These are phyloP conservation scores for Aureobasidium sp. DNA, from an alignment of 2,329 filamentous ascomycete species.

Conservation along the genomic window DNA sequence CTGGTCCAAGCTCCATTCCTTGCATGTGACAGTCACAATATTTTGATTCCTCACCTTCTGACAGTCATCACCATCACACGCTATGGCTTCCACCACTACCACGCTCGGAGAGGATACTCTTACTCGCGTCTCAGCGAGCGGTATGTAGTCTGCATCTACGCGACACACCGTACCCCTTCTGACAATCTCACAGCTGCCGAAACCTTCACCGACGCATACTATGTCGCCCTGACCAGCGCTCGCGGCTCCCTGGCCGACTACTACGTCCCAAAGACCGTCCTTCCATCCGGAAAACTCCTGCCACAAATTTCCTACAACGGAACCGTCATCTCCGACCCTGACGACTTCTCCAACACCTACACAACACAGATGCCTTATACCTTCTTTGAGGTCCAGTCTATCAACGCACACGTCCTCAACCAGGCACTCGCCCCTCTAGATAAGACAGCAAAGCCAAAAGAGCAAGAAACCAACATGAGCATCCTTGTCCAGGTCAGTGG, in stretches of 20 bases:
- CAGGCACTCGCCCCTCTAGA: constrained; percentile 45
- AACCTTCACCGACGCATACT: constrained; percentile 65
- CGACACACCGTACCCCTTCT: neutral
- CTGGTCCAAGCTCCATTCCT: constrained; percentile 7
- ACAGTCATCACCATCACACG: neutral
- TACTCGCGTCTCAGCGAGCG: constrained; percentile 14
- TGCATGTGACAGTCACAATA: constrained; percentile 4
- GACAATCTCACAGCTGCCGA: constrained; percentile 46
- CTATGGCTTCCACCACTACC: neutral
- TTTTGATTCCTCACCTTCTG: neutral
- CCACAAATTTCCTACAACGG: constrained; percentile 76
- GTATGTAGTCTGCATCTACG: neutral
- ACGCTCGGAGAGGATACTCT: constrained; percentile 11
- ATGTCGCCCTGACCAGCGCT: constrained; percentile 58
- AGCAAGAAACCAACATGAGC: constrained; percentile 52
- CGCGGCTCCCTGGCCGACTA: constrained; percentile 53
- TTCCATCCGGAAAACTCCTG: constrained; percentile 43
- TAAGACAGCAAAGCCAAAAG: constrained; percentile 27
- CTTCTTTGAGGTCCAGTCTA: constrained; percentile 64
- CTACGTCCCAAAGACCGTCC: constrained; percentile 55
- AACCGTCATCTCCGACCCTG: constrained; percentile 51
- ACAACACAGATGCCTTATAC: constrained; percentile 54
- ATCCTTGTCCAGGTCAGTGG: constrained; percentile 68
- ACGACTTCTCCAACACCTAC: constrained; percentile 60
- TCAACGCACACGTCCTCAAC: constrained; percentile 73